phyloP scores from a whole-genome alignment of 2,329 filamentous ascomycete species.

The Penicillium hesseltinei region DNA sequence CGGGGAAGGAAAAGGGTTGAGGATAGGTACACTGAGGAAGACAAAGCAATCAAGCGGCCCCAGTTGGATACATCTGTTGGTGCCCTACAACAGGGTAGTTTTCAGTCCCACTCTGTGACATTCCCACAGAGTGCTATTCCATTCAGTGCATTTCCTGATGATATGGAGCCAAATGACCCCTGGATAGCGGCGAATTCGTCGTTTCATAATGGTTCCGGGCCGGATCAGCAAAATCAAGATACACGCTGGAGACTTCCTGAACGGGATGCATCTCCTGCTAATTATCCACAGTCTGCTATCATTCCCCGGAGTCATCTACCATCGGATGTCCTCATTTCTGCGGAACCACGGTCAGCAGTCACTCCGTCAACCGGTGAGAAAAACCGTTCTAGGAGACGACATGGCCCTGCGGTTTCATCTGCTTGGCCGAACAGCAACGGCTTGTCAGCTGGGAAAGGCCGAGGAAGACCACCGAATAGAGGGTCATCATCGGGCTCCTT shows the following conservation, averaged over 20 bases:
- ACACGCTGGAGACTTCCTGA: conserved; percentile 52
- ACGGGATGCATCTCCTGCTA: conserved; percentile 60
- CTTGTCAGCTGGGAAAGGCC: conserved; percentile 65
- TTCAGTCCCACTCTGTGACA: conserved; percentile 46
- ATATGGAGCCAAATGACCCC: conserved; percentile 47
- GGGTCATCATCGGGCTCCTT: conserved; percentile 64
- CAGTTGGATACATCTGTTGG: conserved; percentile 57
- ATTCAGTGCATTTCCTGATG: conserved; percentile 55
- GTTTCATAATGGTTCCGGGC: conserved; percentile 38
- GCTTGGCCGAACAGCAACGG: conserved; percentile 73
- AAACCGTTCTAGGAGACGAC: conserved; percentile 54
- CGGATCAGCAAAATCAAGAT: conserved; percentile 33
- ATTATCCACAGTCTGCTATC: conserved; percentile 76
- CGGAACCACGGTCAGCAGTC: conserved; percentile 69
- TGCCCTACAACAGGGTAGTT: conserved; percentile 43
- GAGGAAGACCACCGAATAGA: conserved; percentile 77
- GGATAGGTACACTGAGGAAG: conserved; percentile 60
- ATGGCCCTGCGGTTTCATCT: conserved; percentile 85
- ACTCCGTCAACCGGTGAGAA: conserved; percentile 57
- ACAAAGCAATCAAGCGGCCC: conserved; percentile 56
- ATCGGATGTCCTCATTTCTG: conserved; percentile 36
- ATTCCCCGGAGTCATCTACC: conserved; percentile 54
- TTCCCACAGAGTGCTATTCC: conserved; percentile 54
- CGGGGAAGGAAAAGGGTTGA: conserved; percentile 61
- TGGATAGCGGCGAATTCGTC: conserved; percentile 43